Evolutionary conservation across 805 yeast genomes (phyloP).

Genomic region (Saccharomyces paradoxus): DNA sequence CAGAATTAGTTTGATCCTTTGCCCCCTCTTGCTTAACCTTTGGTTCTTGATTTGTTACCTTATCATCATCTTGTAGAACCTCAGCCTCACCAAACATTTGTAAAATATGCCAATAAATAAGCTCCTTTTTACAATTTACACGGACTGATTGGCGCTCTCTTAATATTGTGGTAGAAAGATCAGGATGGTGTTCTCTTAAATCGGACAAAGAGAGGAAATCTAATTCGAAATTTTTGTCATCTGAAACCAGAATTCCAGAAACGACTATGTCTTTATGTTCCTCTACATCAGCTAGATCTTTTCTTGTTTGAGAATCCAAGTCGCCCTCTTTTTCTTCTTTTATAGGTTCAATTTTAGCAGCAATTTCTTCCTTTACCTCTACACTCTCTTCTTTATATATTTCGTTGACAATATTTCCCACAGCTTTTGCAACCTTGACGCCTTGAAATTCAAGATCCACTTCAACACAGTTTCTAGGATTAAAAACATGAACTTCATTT

Average conservation of each 20-base stretch:
- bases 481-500: conserved; percentile 81
- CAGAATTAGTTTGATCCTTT: conserved; percentile 11
- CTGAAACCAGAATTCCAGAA: conserved; percentile 80
- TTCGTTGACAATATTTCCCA: conserved; percentile 49
- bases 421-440: conserved; percentile 69
- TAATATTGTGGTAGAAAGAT: conserved; percentile 74
- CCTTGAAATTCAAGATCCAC: conserved; percentile 73
- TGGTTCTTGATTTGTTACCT: conserved; percentile 24
- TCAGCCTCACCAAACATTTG: conserved; percentile 92
- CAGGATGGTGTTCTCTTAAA: conserved; percentile 74
- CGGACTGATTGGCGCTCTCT: conserved; percentile 72
- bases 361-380: conserved; percentile 1
- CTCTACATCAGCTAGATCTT: conserved; percentile 34
- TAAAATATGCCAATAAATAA: conserved; percentile 80
- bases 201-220: conserved; percentile 78
- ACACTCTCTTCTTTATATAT: conserved; percentile 31
- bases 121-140: conserved; percentile 71
- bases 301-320: conserved; percentile 29
- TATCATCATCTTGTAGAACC: conserved; percentile 49
- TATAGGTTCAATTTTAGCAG: neutral
- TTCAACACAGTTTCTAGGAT: conserved; percentile 85
- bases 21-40: conserved; percentile 5
- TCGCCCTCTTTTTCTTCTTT: conserved; percentile 35
- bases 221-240: conserved; percentile 71
- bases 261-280: conserved; percentile 34